Base-by-base conservation (phyloP, 2,329 filamentous ascomycete species). In the Monosporascus sp. region DNA sequence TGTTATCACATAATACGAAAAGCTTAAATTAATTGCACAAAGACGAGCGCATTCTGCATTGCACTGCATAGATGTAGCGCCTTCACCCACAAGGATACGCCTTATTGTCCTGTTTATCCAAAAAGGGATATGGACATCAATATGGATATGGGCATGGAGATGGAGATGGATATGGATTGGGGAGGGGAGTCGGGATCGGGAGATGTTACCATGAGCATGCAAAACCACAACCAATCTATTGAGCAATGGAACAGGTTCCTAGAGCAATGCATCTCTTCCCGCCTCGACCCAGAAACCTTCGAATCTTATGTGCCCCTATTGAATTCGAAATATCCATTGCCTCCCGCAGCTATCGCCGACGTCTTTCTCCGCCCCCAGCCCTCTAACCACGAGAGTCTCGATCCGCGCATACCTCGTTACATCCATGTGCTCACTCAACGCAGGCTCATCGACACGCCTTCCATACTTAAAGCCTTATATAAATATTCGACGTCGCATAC, bases 381-480 rank as follows among this genome's bases (percentile, higher is more conserved):
- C 20, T 66, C 68, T 49, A 77, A 77, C 61, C 63, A 69, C 59
- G 71, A 79, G 62, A 77, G 71, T 53, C 76, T 84, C 61, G 83
- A 87, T 59, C 80, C 82, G 8, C 78, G 82, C 57, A 74, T 85
- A 8, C 76, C 79, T 0, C 76, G 73, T n/a, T 88, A 86, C 64
- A 66, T 87, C 9, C 76, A 85, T 58, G 71, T 76, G 19, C 75
- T 87, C 47, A 73, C 79, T 44, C 69, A 75, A 34, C 74, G 76
- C 48, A 72, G 74, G 34, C 73, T 79, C 54, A 70, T 86, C 56
- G 77, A 84, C 58, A 74, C 78, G 3, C 73, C 80, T 0, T 79
- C 79, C 1, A 73, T 86, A 27, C 71, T 88, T 47, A 71, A 70
- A 52, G 77, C 76, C 0, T 66, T 87, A 24, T 80, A 81, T 64